Conservation (phyloP, 768 basidiomycete species). For the Lactarius tabidus region DNA sequence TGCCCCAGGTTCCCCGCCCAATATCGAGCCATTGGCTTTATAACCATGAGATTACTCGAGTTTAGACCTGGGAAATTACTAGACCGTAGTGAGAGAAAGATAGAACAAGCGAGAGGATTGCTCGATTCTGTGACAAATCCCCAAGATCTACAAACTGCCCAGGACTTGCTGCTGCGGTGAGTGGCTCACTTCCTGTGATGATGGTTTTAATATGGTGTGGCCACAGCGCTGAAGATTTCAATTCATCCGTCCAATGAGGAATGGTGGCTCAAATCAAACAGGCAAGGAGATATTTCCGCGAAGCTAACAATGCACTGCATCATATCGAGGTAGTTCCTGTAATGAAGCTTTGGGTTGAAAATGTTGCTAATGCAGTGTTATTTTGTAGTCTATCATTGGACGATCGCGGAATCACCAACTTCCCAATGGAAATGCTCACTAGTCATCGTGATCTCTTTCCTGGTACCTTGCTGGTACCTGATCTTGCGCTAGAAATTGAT, state of each 20-base stretch:
- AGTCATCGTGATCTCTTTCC: no score
- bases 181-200: background rate
- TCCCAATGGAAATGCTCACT: no score
- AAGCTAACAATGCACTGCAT: background rate
- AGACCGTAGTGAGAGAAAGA: background rate
- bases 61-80: background rate
- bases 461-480: no score
- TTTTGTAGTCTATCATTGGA: no score
- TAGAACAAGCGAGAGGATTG: background rate
- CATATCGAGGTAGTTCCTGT: background rate
- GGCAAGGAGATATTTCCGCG: background rate
- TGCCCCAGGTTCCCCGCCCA: background rate
- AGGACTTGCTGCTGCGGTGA: background rate
- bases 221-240: background rate
- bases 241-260: background rate
- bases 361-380: no score
- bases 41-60: background rate
- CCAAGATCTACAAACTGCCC: background rate
- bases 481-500: no score
- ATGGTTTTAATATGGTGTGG: no score
- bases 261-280: background rate
- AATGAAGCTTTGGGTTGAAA: background rate
- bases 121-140: background rate
- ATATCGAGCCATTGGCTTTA: background rate
- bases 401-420: no score